These are phyloP conservation scores for Paraconiothyrium brasiliense DNA, from an alignment of 2,329 filamentous ascomycete species.

Conservation along the genomic window DNA sequence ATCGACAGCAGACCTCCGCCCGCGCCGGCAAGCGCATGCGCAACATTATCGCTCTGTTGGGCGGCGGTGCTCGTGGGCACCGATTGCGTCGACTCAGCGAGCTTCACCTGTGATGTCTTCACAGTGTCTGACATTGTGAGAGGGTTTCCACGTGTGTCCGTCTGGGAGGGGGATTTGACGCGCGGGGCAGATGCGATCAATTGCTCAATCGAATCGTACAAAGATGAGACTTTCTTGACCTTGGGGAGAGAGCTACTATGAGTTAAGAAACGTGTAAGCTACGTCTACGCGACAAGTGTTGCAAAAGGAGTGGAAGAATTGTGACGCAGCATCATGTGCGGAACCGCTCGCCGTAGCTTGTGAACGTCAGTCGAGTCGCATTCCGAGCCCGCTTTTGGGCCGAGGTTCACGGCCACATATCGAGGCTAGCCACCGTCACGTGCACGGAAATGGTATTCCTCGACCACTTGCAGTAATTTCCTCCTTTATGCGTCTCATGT, in stretches of 20 bases:
- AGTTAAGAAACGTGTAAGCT: not conserved
- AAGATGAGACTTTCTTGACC: not conserved
- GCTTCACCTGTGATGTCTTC: constrained; percentile 45
- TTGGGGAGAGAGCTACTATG: not conserved
- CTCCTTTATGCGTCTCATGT: constrained; percentile 22
- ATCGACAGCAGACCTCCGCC: constrained; percentile 95
- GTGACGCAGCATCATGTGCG: constrained; percentile 36
- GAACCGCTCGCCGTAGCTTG: constrained; percentile 32
- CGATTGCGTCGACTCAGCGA: constrained; percentile 44
- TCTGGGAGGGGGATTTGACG: constrained; percentile 18
- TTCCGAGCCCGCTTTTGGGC: constrained; percentile 30
- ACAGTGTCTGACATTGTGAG: constrained; percentile 41
- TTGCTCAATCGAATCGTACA: not conserved
- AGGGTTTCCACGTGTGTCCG: constrained; percentile 16
- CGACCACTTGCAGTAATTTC: constrained; percentile 20
- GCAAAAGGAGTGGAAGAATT: constrained; percentile 23
- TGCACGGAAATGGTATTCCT: constrained; percentile 24
- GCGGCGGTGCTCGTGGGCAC: constrained; percentile 68
- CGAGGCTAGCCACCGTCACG: constrained; percentile 38
- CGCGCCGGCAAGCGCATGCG: constrained; percentile 90
- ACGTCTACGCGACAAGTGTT: constrained; percentile 16
- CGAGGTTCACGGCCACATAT: constrained; percentile 21
- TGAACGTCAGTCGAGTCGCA: constrained; percentile 40
- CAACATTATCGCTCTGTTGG: constrained; percentile 95
- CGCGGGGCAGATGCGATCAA: constrained; percentile 18